Base-by-base conservation (phyloP, 1,139 yeast genomes). In the Zygosaccharomyces pseudobailii region DNA sequence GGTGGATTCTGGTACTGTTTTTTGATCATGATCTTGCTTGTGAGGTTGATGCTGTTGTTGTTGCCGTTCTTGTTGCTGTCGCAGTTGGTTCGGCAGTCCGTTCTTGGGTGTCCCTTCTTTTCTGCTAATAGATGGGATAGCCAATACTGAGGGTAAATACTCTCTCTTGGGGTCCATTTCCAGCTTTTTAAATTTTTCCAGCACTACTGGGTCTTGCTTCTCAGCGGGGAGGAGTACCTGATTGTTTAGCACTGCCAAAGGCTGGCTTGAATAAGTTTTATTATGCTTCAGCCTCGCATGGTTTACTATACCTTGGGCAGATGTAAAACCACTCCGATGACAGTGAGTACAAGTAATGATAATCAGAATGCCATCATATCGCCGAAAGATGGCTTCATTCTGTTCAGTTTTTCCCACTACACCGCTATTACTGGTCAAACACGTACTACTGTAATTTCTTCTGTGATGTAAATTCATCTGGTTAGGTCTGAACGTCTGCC, bases 291-390 rank as follows among this genome's bases (percentile, higher is more conserved):
- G 76, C 52, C 94, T 70, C 52, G 85, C 78, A 62, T 86, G 95
- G 61, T 84, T 86, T 36, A 85, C 73, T 53, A 86, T 84, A 22
- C 94, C 94, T 62, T 86, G 94, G 0, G 89, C 87, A 10, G 87
- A 79, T 6, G 87, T 80, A 61, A 86, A 86, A 53, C 84, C 85
- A 43, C 80, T 75, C 47, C 92, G 69, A 13, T 72, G 75, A 64
- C 95, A 86, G 46, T 74, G 78, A 0, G 83, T 80, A 62, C 95
- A 86, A 6, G 80, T 80, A 23, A 86, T 71, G 45, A 81, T 72
- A 6, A 85, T 89, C 24, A 84, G 68, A 0, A 84, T 73, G 1
- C 92, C 90, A 63, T 86, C 94, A 4, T 84, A 77, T 50, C 94
- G 69, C 48, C 85, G 73, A 60, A 82, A 83, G 5, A 85, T 72